Percentiles rank a stretch among this genome's conserved stretches.
Evolutionary conservation across 768 basidiomycete species (phyloP).

Genomic region (Tulasnella sp.): DNA sequence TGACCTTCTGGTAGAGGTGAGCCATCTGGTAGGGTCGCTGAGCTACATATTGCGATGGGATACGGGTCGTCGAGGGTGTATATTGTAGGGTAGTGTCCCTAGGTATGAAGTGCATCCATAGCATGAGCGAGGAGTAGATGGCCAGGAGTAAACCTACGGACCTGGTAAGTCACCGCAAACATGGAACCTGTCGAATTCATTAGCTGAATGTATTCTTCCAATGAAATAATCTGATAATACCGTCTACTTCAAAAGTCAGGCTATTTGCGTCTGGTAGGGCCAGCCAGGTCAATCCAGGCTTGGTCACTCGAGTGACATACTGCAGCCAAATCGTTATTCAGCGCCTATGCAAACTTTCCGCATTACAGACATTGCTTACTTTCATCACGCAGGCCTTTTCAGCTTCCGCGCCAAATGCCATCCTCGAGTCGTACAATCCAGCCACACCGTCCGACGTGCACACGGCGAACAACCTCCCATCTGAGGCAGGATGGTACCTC

Average conservation of each 20-base stretch:
- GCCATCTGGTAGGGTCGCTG: not conserved
- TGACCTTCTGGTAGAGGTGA: not conserved
- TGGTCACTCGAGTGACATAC: constrained; percentile 1
- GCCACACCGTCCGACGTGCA: not conserved
- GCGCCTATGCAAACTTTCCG: not conserved
- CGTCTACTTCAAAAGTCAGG: not conserved
- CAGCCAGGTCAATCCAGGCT: not conserved
- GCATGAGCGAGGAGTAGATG: not conserved
- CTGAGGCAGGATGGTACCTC: constrained; percentile 4
- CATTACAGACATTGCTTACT: not conserved
- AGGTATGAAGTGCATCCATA: not conserved
- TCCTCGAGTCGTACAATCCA: not conserved
- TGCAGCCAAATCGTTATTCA: not conserved
- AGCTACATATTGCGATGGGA: constrained; percentile 2
- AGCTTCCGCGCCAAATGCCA: not conserved
- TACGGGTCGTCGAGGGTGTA: constrained; percentile 2
- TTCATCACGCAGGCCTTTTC: not conserved
- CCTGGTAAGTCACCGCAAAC: constrained; percentile 5
- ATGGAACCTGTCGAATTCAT: not conserved
- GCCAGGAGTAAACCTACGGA: not conserved
- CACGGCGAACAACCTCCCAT: not conserved
- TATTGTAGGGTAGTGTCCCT: constrained; percentile 2
- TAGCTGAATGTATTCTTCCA: not conserved
- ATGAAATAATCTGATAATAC: not conserved
- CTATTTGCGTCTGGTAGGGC: not conserved